A percentile compares a stretch with the other conserved stretches of the same genome.
Evolutionary conservation across 495 filamentous ascomycete genomes (phyloP).

Genomic region (Achaetomiella virescens): DNA sequence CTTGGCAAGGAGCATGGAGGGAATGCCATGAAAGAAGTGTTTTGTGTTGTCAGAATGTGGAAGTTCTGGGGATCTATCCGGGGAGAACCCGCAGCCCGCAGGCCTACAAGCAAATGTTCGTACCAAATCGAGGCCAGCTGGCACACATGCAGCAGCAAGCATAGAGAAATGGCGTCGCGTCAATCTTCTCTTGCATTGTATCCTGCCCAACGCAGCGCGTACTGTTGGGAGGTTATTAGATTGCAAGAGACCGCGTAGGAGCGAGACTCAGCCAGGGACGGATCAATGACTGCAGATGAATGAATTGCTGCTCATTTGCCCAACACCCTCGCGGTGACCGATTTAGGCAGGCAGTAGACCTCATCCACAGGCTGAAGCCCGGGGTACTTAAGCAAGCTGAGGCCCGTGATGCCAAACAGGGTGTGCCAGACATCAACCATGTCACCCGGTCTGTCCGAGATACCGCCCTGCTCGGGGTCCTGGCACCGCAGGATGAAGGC

Average conservation of each 20-base stretch:
- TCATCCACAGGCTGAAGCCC: conserved; percentile 79
- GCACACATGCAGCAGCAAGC: neutral
- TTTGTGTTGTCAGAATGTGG: too few species aligned
- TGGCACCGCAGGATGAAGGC: conserved; percentile 81
- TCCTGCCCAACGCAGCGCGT: conserved; percentile 50
- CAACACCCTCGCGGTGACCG: conserved; percentile 51
- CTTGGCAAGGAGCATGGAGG: too few species aligned
- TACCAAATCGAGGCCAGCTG: neutral
- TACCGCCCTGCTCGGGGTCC: conserved; percentile 75
- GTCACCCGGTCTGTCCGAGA: conserved; percentile 85
- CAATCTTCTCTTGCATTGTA: conserved; percentile 69
- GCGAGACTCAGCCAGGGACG: neutral
- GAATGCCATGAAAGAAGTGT: too few species aligned
- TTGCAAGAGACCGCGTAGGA: conserved; percentile 49
- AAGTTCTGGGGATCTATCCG: too few species aligned
- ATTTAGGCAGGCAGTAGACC: conserved; percentile 78
- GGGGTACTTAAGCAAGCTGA: conserved; percentile 73
- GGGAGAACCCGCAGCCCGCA: too few species aligned
- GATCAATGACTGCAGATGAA: neutral
- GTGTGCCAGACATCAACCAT: conserved; percentile 99
- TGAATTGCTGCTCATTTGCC: conserved; percentile 25
- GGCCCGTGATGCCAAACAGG: conserved; percentile 76
- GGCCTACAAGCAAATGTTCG: neutral
- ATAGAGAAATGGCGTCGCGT: conserved; percentile 18
- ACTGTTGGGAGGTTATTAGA: conserved; percentile 62